Percentiles rank a stretch among this genome's conserved stretches.
These are phyloP conservation scores for Phaeoacremonium minimum DNA, from an alignment of 2,329 filamentous ascomycete species.

Conservation along the genomic window DNA sequence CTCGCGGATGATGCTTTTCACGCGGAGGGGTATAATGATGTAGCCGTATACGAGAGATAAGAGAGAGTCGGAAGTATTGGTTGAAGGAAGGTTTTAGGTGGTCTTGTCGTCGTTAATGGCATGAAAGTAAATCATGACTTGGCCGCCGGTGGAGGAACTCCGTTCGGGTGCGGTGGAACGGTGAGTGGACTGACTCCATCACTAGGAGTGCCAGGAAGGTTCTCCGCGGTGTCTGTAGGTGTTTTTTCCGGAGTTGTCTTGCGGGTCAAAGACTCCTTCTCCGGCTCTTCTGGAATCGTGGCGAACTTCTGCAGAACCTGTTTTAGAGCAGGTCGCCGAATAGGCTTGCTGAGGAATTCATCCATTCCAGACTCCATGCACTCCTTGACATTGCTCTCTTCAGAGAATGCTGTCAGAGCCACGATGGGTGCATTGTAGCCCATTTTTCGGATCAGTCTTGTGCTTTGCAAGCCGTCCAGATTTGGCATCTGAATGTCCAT, in stretches of 20 bases:
- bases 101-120: too few species aligned
- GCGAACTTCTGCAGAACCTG: conserved; percentile 81
- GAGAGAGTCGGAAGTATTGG: too few species aligned
- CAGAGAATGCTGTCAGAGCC: conserved; percentile 83
- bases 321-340: conserved; percentile 79
- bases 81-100: too few species aligned
- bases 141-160: neutral
- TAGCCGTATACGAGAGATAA: too few species aligned
- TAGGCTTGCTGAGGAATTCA: conserved; percentile 75
- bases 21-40: too few species aligned
- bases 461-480: conserved; percentile 83
- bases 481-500: conserved; percentile 98
- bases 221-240: conserved; percentile 6
- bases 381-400: conserved; percentile 83
- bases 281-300: conserved; percentile 71
- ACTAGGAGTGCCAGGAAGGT: neutral
- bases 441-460: conserved; percentile 77
- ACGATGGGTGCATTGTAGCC: conserved; percentile 88
- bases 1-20: too few species aligned
- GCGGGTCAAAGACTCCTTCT: conserved; percentile 28
- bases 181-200: neutral
- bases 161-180: neutral
- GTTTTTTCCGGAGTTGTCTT: conserved; percentile 23
- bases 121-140: neutral
- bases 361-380: conserved; percentile 90